Evolutionary conservation across 345 rosid genomes (phyloP).

Genomic region (Camelina neglecta): DNA sequence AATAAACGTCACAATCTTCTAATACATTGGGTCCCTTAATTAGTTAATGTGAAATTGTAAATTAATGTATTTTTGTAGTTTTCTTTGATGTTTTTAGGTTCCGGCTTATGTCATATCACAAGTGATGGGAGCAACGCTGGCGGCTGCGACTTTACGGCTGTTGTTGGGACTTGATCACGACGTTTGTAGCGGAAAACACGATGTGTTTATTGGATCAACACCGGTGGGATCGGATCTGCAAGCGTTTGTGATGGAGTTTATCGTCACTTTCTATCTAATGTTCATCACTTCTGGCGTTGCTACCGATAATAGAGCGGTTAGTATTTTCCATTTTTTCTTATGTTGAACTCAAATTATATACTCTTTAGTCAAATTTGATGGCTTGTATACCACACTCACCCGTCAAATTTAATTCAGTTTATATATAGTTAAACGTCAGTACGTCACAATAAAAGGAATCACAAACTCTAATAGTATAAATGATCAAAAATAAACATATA

Average conservation of each 20-base stretch:
- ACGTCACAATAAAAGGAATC: too few species aligned
- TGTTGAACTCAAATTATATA: neutral
- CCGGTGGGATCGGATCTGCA: slow-evolving; percentile 73
- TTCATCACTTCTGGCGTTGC: slow-evolving; percentile 83
- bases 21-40: neutral
- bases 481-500: too few species aligned
- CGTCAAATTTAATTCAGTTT: too few species aligned
- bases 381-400: neutral
- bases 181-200: slow-evolving; percentile 54
- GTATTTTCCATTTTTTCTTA: slow-evolving; percentile 30
- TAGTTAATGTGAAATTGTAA: neutral
- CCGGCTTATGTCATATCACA: slow-evolving; percentile 74
- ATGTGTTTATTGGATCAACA: slow-evolving; percentile 71
- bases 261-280: slow-evolving; percentile 92
- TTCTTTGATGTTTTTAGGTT: slow-evolving; percentile 49
- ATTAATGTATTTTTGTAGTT: neutral
- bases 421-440: too few species aligned
- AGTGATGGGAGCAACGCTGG: slow-evolving; percentile 72
- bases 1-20: neutral
- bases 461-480: too few species aligned
- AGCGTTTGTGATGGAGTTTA: slow-evolving; percentile 80
- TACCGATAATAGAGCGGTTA: slow-evolving; percentile 89
- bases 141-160: slow-evolving; percentile 74
- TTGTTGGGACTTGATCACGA: slow-evolving; percentile 51
- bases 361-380: neutral